Conservation (phyloP, 1,139 yeast genomes). For the Zhuliangozyma parablackwelliae region DNA sequence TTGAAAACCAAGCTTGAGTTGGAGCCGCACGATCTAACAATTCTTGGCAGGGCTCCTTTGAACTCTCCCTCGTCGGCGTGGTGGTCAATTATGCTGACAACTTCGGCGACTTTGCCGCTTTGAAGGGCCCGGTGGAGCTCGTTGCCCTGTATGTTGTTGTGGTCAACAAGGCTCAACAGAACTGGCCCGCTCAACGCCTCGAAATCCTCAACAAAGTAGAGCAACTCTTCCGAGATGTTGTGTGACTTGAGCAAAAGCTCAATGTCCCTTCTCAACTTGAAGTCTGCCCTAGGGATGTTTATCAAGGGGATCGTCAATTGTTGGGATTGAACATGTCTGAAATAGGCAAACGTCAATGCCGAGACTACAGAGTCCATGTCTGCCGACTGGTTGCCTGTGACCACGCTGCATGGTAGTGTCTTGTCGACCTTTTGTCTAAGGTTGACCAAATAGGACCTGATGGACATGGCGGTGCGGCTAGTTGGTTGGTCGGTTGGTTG, state of each 20-base stretch:
- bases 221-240: conserved; percentile 42
- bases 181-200: conserved; percentile 14
- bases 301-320: conserved; percentile 55
- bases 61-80: conserved; percentile 69
- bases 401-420: conserved; percentile 36
- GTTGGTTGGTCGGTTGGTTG: too few relatives aligned
- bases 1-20: conserved; percentile 71
- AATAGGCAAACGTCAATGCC: conserved; percentile 68
- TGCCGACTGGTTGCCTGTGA: conserved; percentile 80
- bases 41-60: conserved; percentile 49
- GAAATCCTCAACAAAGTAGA: conserved; percentile 68
- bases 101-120: conserved; percentile 21
- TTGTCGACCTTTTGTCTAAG: conserved; percentile 17
- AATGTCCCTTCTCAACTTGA: conserved; percentile 69
- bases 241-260: conserved; percentile 46
- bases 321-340: conserved; percentile 20
- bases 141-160: conserved; percentile 64
- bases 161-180: conserved; percentile 70
- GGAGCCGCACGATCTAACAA: conserved; percentile 64
- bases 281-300: conserved; percentile 65
- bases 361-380: conserved; percentile 85
- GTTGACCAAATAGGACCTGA: conserved; percentile 18
- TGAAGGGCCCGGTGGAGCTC: conserved; percentile 20
- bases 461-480: conserved; percentile 13
- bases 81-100: conserved; percentile 75